phyloP scores from a whole-genome alignment of 768 basidiomycete species.

The Phylloporus sp. region DNA sequence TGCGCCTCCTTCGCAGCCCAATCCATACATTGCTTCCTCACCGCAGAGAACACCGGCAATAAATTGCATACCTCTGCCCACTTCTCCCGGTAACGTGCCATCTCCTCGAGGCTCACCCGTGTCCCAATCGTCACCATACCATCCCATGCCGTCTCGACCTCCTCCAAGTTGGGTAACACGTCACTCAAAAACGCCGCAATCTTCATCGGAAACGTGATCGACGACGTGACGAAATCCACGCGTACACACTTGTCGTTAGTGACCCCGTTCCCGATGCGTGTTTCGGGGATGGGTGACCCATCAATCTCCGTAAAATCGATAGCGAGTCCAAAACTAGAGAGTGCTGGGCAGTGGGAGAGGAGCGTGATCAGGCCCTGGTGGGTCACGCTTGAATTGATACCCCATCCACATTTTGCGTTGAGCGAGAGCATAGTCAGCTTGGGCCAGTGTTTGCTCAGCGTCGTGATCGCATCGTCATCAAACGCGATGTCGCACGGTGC shows the following conservation, averaged over 20 bases:
- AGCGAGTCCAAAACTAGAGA: slow-evolving; percentile 15
- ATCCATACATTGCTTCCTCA: slow-evolving; percentile 16
- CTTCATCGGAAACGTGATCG: slow-evolving; percentile 13
- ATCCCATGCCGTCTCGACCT: slow-evolving; percentile 14
- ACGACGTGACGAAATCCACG: slow-evolving; percentile 21
- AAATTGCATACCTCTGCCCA: slow-evolving; percentile 24
- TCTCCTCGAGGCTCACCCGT: slow-evolving; percentile 7
- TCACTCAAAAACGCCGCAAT: slow-evolving; percentile 27
- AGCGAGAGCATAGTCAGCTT: slow-evolving; percentile 9
- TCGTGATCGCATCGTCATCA: slow-evolving; percentile 17
- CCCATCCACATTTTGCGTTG: slow-evolving; percentile 21
- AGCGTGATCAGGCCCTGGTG: slow-evolving; percentile 19
- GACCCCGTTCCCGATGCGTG: slow-evolving; percentile 11
- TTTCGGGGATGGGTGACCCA: background rate
- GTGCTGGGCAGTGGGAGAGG: slow-evolving; percentile 8
- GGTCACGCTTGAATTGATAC: slow-evolving; percentile 14
- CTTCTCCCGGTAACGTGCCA: slow-evolving; percentile 7
- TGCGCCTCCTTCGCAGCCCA: background rate
- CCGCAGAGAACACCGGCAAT: slow-evolving; percentile 20
- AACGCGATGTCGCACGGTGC: slow-evolving; percentile 17
- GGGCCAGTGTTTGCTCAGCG: slow-evolving; percentile 21
- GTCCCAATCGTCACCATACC: background rate
- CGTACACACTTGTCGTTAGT: slow-evolving; percentile 3
- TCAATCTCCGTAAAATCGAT: slow-evolving; percentile 24
- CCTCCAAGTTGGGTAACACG: slow-evolving; percentile 16